A percentile compares a stretch with the other conserved stretches of the same genome.
These are phyloP conservation scores for Aspergillus panamensis DNA, from an alignment of 495 filamentous ascomycete genomes.

Conservation along the genomic window DNA sequence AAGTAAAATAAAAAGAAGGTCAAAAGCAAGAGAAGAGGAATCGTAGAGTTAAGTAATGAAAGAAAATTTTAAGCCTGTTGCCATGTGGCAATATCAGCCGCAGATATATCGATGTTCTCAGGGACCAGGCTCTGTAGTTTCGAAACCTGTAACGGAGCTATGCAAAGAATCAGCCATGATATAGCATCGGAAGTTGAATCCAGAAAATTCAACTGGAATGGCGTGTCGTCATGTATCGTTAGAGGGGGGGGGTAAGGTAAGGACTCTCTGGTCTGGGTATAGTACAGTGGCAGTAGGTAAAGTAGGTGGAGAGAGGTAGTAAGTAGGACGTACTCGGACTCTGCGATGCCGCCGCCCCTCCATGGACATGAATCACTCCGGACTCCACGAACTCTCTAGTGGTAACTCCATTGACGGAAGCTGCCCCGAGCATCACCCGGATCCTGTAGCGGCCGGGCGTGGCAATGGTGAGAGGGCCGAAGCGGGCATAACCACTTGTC, in stretches of 20 bases:
- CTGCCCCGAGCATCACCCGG: constrained; percentile 36
- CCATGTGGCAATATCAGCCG: constrained; percentile 35
- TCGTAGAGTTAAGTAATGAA: neutral
- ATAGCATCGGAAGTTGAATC: neutral
- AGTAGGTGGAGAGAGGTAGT: too few species aligned
- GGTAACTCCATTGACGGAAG: constrained; percentile 30
- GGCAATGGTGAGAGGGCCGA: constrained; percentile 30
- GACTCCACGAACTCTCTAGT: constrained; percentile 38
- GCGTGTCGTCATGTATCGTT: neutral
- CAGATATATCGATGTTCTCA: constrained; percentile 39
- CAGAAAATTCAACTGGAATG: neutral
- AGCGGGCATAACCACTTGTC: constrained; percentile 39
- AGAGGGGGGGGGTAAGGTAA: too few species aligned
- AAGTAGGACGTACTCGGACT: constrained; percentile 35
- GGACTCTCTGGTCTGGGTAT: too few species aligned
- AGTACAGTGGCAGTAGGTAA: neutral
- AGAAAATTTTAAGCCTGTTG: constrained; percentile 25
- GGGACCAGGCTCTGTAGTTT: constrained; percentile 31
- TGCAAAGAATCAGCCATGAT: neutral
- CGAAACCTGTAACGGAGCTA: constrained; percentile 31
- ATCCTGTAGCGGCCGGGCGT: constrained; percentile 35
- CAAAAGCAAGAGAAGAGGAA: neutral
- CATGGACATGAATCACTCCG: constrained; percentile 32
- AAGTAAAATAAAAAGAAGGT: neutral
- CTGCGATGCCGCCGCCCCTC: constrained; percentile 29